phyloP scores from a whole-genome alignment of 2,329 filamentous ascomycete genomes.

The Venturia nashicola region DNA sequence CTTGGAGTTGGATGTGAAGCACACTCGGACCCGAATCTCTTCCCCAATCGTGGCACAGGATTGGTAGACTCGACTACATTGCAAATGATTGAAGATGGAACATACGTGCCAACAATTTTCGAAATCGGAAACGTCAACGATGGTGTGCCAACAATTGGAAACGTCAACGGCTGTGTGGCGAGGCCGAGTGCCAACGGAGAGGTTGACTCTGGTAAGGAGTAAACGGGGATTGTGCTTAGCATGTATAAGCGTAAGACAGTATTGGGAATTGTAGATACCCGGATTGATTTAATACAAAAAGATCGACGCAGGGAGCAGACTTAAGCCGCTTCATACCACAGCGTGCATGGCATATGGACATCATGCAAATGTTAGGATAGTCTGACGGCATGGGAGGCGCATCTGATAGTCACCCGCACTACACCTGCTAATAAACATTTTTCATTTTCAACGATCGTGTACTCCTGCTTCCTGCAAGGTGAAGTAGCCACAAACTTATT shows the following conservation, averaged over 20 bases:
- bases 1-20: background rate
- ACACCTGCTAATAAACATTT: background rate
- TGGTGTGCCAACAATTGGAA: background rate
- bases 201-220: background rate
- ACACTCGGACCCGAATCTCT: background rate
- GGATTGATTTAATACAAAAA: background rate
- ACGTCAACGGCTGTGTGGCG: background rate
- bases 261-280: background rate
- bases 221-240: background rate
- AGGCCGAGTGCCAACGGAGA: background rate
- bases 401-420: background rate
- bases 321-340: background rate
- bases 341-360: background rate
- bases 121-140: background rate
- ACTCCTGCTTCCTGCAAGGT: background rate
- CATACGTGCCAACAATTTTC: background rate
- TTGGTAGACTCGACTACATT: background rate
- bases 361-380: background rate
- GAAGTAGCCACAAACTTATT: background rate
- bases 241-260: background rate
- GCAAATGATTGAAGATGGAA: background rate
- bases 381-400: background rate
- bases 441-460: background rate
- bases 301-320: background rate
- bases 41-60: background rate